Evolutionary conservation across 805 yeast genomes (phyloP), one percentile per base, ranked within the genome.

Genomic region (Cyberlindnera mrakii): DNA sequence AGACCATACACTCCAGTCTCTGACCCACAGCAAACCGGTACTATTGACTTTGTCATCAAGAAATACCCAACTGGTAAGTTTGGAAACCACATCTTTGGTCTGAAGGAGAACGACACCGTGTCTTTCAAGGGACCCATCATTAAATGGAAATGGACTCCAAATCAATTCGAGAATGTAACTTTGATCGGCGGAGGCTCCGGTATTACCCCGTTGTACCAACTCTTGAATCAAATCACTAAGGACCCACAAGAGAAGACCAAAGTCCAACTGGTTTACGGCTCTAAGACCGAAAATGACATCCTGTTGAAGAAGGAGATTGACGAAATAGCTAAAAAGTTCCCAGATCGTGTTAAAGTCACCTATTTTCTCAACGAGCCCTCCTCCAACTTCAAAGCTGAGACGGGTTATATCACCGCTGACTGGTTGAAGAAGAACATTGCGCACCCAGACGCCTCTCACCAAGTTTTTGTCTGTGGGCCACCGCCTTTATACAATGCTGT

Each of bases 161-260:
- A 93, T 74, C 78, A 81, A 62, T 91, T 77, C 72, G 78, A 85
- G 58, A 71, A 79, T 51, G 79, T 93, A 63, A 78, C 83, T 45
- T 76, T 93, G 62, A 72, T 93, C 54, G 98, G 96, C 57, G 99
- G 96, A 59, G 99, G 99, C 62, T 75, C 95, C 40, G 98, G 98
- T 68, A 90, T 93, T 65, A 87, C 97, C 39, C 99, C 99, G 47
- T 74, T 93, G 67, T 90, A 76, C 74, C 99, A 93, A 73, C 68
- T 93, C 64, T 65, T 87, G 49, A 83, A 79, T 58, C 81, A 78
- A 63, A 77, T 91, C 62, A 74, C 85, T 58, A 72, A 74, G 62
- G 79, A 90, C 74, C 90, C 95, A 44, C 70, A 67, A 37, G 98
- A 93, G 70, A 83, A 87, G 65, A 93, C 99, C 59, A 83, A 88